Conservation (phyloP, 495 filamentous ascomycete species). For the Xylaria nigripes region DNA sequence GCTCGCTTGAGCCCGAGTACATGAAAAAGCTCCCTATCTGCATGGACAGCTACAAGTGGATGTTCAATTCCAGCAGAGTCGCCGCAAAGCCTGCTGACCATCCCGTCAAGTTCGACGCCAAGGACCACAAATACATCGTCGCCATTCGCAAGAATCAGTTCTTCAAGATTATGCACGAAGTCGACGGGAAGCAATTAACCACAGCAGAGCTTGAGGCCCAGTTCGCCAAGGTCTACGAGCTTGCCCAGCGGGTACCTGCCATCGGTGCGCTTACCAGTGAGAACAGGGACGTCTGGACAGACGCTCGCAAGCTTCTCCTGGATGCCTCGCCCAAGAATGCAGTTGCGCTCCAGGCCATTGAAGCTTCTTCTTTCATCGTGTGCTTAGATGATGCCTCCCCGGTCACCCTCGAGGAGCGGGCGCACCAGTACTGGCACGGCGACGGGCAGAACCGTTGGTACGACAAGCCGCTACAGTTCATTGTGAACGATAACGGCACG, state of each 20-base stretch:
- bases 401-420: constrained; percentile 90
- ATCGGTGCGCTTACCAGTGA: constrained; percentile 83
- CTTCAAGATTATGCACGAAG: constrained; percentile 73
- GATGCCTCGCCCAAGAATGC: constrained; percentile 68
- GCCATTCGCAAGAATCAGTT: constrained; percentile 94
- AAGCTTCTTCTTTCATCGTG: constrained; percentile 85
- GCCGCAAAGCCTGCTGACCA: constrained; percentile 76
- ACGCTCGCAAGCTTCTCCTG: constrained; percentile 70
- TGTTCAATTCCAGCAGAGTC: constrained; percentile 93
- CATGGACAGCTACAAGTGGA: constrained; percentile 97
- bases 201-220: constrained; percentile 80
- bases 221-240: constrained; percentile 77
- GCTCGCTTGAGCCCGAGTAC: constrained; percentile 90
- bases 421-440: constrained; percentile 96
- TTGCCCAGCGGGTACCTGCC: constrained; percentile 56
- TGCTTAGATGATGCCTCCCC: constrained; percentile 92
- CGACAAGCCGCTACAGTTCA: constrained; percentile 97
- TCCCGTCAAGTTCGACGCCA: constrained; percentile 67
- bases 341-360: constrained; percentile 66
- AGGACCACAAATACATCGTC: constrained; percentile 75
- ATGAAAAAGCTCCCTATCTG: constrained; percentile 92
- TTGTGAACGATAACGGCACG: constrained; percentile 96
- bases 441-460: constrained; percentile 95
- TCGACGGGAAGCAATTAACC: constrained; percentile 75
- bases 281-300: constrained; percentile 89